phyloP scores from a whole-genome alignment of 2,329 filamentous ascomycete genomes.

The Monilinia fructigena region DNA sequence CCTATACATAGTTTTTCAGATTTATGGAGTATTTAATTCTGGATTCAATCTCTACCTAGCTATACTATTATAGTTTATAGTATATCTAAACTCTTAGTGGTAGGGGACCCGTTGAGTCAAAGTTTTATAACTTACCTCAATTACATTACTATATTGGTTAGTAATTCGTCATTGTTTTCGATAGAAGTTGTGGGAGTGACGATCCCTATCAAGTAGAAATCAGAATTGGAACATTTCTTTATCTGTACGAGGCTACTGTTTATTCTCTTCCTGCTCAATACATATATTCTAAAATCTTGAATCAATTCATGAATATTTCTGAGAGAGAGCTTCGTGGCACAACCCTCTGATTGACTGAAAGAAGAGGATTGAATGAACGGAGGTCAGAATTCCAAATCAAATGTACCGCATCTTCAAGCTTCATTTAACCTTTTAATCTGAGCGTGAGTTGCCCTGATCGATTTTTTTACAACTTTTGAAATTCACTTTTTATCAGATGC shows the following conservation, averaged over 20 bases:
- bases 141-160: not conserved
- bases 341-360: not conserved
- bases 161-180: not conserved
- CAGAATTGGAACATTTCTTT: not conserved
- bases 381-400: not conserved
- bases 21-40: too few relatives aligned
- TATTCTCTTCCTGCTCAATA: not conserved
- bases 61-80: too few relatives aligned
- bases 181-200: not conserved
- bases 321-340: too few relatives aligned
- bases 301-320: not conserved
- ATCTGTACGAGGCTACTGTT: not conserved
- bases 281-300: not conserved
- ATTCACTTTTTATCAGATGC: not conserved
- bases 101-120: too few relatives aligned
- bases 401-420: not conserved
- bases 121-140: not conserved
- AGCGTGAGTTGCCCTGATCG: slow-evolving; percentile 5
- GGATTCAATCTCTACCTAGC: too few relatives aligned
- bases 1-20: too few relatives aligned
- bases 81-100: too few relatives aligned
- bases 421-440: not conserved
- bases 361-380: not conserved
- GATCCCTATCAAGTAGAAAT: not conserved
- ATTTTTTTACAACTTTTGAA: not conserved